Conservation (phyloP, 176 grass and related monocot genomes). For the Puccinellia tenuiflora region DNA sequence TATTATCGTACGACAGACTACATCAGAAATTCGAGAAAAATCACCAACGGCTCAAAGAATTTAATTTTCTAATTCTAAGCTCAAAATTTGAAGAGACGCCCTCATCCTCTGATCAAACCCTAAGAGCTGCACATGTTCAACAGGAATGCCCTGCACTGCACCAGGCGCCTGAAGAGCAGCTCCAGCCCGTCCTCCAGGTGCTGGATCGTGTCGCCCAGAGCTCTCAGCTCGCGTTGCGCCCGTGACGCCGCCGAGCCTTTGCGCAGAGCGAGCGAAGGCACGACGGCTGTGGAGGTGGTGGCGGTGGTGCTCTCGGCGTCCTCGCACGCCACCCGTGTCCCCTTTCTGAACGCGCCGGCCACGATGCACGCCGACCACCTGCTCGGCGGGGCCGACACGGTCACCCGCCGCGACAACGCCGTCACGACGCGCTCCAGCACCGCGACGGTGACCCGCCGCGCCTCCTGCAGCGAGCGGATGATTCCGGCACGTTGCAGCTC, state of each 20-base stretch:
- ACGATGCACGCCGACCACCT: constrained; percentile 37
- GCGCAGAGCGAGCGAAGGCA: not conserved
- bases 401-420: constrained; percentile 17
- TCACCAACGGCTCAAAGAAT: not conserved
- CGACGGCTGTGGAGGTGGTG: not conserved
- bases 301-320: not conserved
- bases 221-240: constrained; percentile 21
- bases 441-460: constrained; percentile 12
- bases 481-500: not conserved
- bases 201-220: constrained; percentile 36
- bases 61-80: not conserved
- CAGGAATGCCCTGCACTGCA: constrained; percentile 43
- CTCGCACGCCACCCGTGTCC: constrained; percentile 31
- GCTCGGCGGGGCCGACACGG: not conserved
- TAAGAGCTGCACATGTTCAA: constrained; percentile 41
- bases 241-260: constrained; percentile 4
- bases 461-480: constrained; percentile 19
- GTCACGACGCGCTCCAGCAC: constrained; percentile 25
- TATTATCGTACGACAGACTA: not conserved
- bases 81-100: constrained; percentile 17
- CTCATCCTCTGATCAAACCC: not conserved
- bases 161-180: constrained; percentile 34
- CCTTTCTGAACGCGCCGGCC: constrained; percentile 31
- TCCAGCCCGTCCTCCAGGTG: constrained; percentile 41
- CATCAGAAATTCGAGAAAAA: not conserved